A percentile compares a stretch with the other conserved stretches of the same genome.
Conservation (phyloP, 768 basidiomycete genomes). For the Lactarius tabidus region DNA sequence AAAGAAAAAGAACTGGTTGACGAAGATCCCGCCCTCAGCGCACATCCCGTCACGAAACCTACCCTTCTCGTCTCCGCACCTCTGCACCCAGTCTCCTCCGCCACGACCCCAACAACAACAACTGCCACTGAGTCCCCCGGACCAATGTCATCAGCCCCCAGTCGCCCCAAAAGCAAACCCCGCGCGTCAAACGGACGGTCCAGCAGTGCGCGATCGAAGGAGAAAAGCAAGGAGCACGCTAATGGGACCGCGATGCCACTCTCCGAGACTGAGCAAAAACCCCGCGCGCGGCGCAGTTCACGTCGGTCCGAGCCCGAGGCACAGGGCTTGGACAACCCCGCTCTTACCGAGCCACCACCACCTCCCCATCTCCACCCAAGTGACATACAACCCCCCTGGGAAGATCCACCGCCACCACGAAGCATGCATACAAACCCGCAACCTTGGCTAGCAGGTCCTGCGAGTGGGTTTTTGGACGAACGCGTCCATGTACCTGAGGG, state of each 20-base stretch:
- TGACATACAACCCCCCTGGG: constrained; percentile 10
- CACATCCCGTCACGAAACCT: constrained; percentile 9
- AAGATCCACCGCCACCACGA: constrained; percentile 9
- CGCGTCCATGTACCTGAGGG: constrained; percentile 19
- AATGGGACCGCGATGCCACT: constrained; percentile 4
- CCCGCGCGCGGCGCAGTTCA: constrained; percentile 16
- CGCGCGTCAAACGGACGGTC: constrained; percentile 19
- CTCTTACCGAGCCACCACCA: neutral
- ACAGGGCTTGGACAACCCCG: constrained; percentile 3
- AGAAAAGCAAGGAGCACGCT: constrained; percentile 19
- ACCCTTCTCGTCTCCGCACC: constrained; percentile 1
- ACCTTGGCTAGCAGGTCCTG: constrained; percentile 26
- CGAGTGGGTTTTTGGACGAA: constrained; percentile 24
- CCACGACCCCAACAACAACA: constrained; percentile 17
- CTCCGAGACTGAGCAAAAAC: constrained; percentile 12
- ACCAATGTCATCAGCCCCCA: constrained; percentile 5
- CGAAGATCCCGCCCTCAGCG: constrained; percentile 25
- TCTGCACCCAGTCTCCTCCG: constrained; percentile 15
- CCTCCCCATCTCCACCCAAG: neutral
- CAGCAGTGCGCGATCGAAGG: constrained; percentile 17
- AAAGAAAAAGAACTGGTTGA: constrained; percentile 25
- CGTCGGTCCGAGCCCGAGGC: constrained; percentile 26
- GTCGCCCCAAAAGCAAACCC: constrained; percentile 13
- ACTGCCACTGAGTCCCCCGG: constrained; percentile 4
- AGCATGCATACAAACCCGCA: constrained; percentile 11